Evolutionary conservation across 257 asterid species (phyloP).

Genomic region (Solanum infundibuliforme): DNA sequence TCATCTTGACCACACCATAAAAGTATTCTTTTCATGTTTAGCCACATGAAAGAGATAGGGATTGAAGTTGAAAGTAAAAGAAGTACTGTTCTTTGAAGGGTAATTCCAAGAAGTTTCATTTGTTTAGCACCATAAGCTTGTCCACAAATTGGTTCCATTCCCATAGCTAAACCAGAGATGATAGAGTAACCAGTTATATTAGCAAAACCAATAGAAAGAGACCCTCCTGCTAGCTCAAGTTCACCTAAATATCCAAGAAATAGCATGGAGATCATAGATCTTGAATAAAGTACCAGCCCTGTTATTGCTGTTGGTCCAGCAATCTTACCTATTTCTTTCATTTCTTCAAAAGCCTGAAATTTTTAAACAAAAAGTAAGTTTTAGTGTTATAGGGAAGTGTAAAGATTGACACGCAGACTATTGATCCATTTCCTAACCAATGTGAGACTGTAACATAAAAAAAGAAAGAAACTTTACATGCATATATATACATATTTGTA

Average conservation of each 20-base stretch:
- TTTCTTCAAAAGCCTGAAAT: conserved; percentile 60
- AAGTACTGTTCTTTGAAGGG: conserved; percentile 75
- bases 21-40: conserved; percentile 63
- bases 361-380: neutral
- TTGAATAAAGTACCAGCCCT: conserved; percentile 63
- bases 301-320: conserved; percentile 78
- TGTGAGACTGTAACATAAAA: neutral
- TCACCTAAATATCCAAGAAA: conserved; percentile 89
- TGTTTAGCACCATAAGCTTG: conserved; percentile 91
- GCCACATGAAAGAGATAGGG: conserved; percentile 80
- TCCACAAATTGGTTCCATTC: conserved; percentile 97
- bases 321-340: conserved; percentile 72
- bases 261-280: conserved; percentile 94
- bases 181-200: conserved; percentile 96
- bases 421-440: neutral
- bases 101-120: conserved; percentile 77
- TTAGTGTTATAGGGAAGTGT: neutral
- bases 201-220: conserved; percentile 87
- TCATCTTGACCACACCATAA: conserved; percentile 78
- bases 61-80: conserved; percentile 65
- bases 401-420: neutral
- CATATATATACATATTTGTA: neutral
- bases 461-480: neutral
- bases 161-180: conserved; percentile 93
- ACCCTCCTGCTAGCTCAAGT: conserved; percentile 87